These are phyloP conservation scores for Xanthoceras sorbifolium DNA, from an alignment of 345 rosid genomes.

Conservation along the genomic window DNA sequence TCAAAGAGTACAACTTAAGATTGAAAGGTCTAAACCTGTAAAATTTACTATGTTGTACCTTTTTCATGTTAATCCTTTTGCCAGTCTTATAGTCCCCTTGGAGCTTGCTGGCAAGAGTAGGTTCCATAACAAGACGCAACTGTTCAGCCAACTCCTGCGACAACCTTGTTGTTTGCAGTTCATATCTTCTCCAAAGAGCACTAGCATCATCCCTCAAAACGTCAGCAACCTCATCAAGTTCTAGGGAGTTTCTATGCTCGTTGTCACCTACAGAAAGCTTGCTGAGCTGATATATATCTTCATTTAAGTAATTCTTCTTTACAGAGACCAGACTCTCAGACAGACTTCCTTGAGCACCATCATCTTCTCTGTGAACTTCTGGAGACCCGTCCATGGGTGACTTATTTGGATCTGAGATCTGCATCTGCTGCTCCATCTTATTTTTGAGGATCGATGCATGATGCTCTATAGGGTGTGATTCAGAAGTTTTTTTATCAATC, in stretches of 20 bases:
- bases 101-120: constrained; percentile 89
- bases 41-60: constrained; percentile 37
- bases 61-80: constrained; percentile 95
- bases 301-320: constrained; percentile 44
- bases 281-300: constrained; percentile 42
- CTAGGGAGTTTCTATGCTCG: constrained; percentile 40
- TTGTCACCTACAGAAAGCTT: constrained; percentile 48
- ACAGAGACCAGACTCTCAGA: constrained; percentile 58
- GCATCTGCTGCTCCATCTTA: constrained; percentile 43
- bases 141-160: constrained; percentile 96
- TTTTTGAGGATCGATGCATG: constrained; percentile 33
- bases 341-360: constrained; percentile 35
- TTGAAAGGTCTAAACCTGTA: too few relatives aligned
- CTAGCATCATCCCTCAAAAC: constrained; percentile 46
- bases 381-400: constrained; percentile 36
- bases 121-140: constrained; percentile 88
- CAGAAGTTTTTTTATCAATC: constrained; percentile 50
- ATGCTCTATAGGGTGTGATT: constrained; percentile 38
- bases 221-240: constrained; percentile 45
- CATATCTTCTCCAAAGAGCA: constrained; percentile 81
- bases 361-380: constrained; percentile 30
- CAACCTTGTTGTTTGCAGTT: constrained; percentile 65
- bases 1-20: not conserved
- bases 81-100: constrained; percentile 97
- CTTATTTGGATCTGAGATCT: constrained; percentile 41